A percentile compares a stretch with the other conserved stretches of the same genome.
These are phyloP conservation scores for Mortierella alpina DNA, from an alignment of 192 early-diverging fungal species.

Conservation along the genomic window DNA sequence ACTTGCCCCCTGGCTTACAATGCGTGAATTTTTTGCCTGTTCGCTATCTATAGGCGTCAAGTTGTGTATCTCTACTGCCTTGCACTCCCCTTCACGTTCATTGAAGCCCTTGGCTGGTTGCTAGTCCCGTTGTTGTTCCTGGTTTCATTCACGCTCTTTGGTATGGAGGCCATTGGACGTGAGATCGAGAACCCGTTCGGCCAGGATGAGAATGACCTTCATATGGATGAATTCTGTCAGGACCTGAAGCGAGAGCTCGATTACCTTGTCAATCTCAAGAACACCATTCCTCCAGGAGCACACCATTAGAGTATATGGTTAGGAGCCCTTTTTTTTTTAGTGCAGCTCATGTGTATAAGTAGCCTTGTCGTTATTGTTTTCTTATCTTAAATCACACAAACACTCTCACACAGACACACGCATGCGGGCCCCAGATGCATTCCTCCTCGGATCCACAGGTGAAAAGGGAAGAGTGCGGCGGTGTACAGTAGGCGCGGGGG, in stretches of 20 bases:
- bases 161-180: conserved; percentile 77
- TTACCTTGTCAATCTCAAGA: conserved; percentile 57
- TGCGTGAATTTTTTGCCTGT: not conserved
- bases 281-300: conserved; percentile 15
- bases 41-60: conserved; percentile 60
- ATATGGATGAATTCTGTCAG: conserved; percentile 62
- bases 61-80: conserved; percentile 70
- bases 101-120: conserved; percentile 55
- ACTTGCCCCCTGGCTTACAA: not conserved
- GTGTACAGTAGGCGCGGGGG: too few relatives aligned
- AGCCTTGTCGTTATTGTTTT: too few relatives aligned
- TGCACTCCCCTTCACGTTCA: conserved; percentile 71
- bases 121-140: conserved; percentile 71
- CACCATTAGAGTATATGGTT: not conserved
- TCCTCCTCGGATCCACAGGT: too few relatives aligned
- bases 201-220: conserved; percentile 64
- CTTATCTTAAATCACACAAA: too few relatives aligned
- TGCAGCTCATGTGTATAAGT: too few relatives aligned
- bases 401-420: too few relatives aligned
- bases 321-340: too few relatives aligned
- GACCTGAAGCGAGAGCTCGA: conserved; percentile 65
- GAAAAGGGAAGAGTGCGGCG: too few relatives aligned
- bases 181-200: conserved; percentile 88
- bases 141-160: conserved; percentile 76
- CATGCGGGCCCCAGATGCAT: too few relatives aligned